These are phyloP conservation scores for Canavalia gladiata DNA, from an alignment of 306 rosid species.

Conservation along the genomic window DNA sequence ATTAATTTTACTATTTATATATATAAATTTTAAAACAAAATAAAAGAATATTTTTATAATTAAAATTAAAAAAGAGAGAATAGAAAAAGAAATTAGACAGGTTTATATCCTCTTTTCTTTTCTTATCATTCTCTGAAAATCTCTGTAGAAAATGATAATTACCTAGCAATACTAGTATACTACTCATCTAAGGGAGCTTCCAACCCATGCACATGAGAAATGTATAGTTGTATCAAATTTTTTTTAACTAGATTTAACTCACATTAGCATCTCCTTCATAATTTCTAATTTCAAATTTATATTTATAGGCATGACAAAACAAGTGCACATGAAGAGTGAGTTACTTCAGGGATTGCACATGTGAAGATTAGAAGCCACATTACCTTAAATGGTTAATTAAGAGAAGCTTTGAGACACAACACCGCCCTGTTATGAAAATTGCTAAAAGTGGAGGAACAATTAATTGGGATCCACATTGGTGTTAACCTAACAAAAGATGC, in stretches of 20 bases:
- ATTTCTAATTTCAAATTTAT: neutral
- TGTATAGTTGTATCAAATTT: neutral
- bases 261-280: neutral
- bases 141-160: no score
- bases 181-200: neutral
- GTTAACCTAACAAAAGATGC: constrained; percentile 41
- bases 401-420: constrained; percentile 1
- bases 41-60: no score
- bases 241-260: neutral
- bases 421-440: constrained; percentile 29
- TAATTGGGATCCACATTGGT: constrained; percentile 37
- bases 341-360: neutral
- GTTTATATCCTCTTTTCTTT: no score
- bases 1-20: no score
- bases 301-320: neutral
- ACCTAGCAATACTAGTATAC: no score
- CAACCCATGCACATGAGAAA: constrained; percentile 10
- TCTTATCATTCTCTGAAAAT: no score
- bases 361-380: constrained; percentile 38
- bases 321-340: neutral
- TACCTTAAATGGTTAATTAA: constrained; percentile 34
- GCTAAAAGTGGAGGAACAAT: constrained; percentile 45
- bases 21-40: no score
- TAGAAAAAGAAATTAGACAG: no score
- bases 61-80: no score